Evolutionary conservation across 2,329 filamentous ascomycete species (phyloP).

Genomic region (Monosporascus sp.): DNA sequence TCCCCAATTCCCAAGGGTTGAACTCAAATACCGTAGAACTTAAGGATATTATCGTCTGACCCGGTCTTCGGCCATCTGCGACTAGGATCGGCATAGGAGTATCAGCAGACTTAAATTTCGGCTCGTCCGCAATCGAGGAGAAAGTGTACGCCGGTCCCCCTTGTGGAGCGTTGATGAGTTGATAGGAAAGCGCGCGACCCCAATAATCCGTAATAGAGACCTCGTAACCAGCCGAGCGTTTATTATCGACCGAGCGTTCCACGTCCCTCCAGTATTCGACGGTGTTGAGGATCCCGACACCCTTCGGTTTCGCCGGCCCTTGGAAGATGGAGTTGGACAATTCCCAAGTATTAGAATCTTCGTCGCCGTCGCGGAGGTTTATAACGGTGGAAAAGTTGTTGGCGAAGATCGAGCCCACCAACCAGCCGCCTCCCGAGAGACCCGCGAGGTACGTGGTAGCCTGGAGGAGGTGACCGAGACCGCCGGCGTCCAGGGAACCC

Average conservation of each 20-base stretch:
- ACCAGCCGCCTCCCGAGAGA: constrained; percentile 70
- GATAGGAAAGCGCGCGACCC: constrained; percentile 65
- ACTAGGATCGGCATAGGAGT: constrained; percentile 71
- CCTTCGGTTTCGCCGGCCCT: constrained; percentile 22
- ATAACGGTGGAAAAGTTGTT: constrained; percentile 70
- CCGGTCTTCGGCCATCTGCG: constrained; percentile 60
- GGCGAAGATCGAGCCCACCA: constrained; percentile 66
- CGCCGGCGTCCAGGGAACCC: constrained; percentile 53
- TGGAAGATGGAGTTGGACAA: constrained; percentile 32
- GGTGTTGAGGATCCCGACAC: constrained; percentile 22
- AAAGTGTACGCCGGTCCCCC: constrained; percentile 68
- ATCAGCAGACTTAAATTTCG: constrained; percentile 57
- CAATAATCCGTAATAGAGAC: constrained; percentile 69
- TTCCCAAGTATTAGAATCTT: constrained; percentile 29
- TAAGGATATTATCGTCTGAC: constrained; percentile 54
- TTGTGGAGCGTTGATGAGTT: constrained; percentile 61
- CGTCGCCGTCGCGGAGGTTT: constrained; percentile 24
- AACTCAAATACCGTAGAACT: constrained; percentile 76
- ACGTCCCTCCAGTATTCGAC: constrained; percentile 58
- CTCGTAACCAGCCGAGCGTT: constrained; percentile 59
- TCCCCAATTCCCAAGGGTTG: constrained; percentile 74
- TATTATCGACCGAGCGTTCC: constrained; percentile 51
- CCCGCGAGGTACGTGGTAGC: constrained; percentile 67
- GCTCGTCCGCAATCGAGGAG: constrained; percentile 62
- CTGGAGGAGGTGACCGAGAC: constrained; percentile 65